Evolutionary conservation across 2,329 filamentous ascomycete species (phyloP).

Genomic region (Pseudogymnoascus pannorum): DNA sequence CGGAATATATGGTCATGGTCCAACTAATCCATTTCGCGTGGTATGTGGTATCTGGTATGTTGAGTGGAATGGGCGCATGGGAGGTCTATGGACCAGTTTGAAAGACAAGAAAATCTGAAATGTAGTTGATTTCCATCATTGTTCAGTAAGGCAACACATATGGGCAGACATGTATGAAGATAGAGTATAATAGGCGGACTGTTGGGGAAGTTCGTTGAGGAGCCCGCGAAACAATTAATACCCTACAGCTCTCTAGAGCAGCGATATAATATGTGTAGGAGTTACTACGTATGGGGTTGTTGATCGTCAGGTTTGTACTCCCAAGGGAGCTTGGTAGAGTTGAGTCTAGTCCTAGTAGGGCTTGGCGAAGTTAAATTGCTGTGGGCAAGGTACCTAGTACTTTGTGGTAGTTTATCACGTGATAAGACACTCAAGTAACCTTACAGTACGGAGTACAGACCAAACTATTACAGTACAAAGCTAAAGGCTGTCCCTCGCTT

Average conservation of each 20-base stretch:
- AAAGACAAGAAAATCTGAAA: not conserved
- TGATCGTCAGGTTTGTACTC: not conserved
- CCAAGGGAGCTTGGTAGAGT: conserved; percentile 5
- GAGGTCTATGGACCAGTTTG: not conserved
- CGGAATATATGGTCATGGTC: conserved; percentile 4
- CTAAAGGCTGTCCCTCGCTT: not conserved
- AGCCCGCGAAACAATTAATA: not conserved
- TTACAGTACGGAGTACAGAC: too few relatives aligned
- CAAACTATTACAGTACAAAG: not conserved
- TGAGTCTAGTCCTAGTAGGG: conserved; percentile 4
- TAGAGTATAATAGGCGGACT: not conserved
- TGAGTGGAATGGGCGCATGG: not conserved
- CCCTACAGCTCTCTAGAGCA: not conserved
- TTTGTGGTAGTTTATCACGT: not conserved
- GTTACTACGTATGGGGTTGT: not conserved
- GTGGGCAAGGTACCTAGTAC: not conserved
- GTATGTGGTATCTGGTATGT: too few relatives aligned
- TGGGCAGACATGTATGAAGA: not conserved
- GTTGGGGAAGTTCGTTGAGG: not conserved
- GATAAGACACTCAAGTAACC: not conserved
- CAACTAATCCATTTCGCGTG: not conserved
- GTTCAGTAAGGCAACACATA: not conserved
- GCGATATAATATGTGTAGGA: not conserved
- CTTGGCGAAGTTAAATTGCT: conserved; percentile 4
- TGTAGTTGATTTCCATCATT: conserved; percentile 2